Evolutionary conservation across 2,329 filamentous ascomycete species (phyloP).

Genomic region (Hypoxylon rubiginosum): DNA sequence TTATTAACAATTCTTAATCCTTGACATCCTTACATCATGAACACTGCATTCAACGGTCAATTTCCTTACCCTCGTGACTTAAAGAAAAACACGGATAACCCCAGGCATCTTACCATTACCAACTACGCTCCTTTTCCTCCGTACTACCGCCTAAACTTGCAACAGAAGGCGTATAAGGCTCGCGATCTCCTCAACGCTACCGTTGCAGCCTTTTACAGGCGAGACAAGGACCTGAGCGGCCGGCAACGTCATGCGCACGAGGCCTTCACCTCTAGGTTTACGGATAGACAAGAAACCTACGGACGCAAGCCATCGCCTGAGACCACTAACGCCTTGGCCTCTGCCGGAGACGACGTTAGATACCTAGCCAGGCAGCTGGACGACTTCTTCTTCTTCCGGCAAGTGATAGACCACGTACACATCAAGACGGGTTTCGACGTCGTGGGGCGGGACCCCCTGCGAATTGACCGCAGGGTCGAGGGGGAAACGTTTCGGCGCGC

Average conservation of each 20-base stretch:
- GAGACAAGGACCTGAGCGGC: slow-evolving; percentile 18
- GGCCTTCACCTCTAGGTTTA: slow-evolving; percentile 13
- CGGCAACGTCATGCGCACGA: slow-evolving; percentile 21
- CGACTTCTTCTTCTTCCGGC: slow-evolving; percentile 43
- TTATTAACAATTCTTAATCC: too few relatives aligned
- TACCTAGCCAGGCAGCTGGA: slow-evolving; percentile 32
- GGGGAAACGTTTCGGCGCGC: slow-evolving; percentile 6
- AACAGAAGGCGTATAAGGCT: slow-evolving; percentile 27
- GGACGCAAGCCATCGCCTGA: neutral
- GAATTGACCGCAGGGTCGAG: slow-evolving; percentile 3
- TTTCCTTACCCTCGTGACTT: neutral
- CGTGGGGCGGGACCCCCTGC: slow-evolving; percentile 11
- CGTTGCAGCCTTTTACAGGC: slow-evolving; percentile 30
- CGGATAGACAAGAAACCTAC: slow-evolving; percentile 4
- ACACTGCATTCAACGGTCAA: neutral
- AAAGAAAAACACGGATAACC: neutral
- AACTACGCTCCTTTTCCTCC: slow-evolving; percentile 31
- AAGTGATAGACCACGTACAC: slow-evolving; percentile 7
- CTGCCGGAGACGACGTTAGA: slow-evolving; percentile 3
- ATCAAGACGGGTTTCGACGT: slow-evolving; percentile 23
- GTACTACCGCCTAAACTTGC: slow-evolving; percentile 17
- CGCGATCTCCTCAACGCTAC: slow-evolving; percentile 40
- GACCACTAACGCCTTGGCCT: neutral
- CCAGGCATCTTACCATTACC: slow-evolving; percentile 2
- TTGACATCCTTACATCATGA: neutral